phyloP scores from a whole-genome alignment of 768 basidiomycete genomes.

The Rhodotorula sphaerocarpa region DNA sequence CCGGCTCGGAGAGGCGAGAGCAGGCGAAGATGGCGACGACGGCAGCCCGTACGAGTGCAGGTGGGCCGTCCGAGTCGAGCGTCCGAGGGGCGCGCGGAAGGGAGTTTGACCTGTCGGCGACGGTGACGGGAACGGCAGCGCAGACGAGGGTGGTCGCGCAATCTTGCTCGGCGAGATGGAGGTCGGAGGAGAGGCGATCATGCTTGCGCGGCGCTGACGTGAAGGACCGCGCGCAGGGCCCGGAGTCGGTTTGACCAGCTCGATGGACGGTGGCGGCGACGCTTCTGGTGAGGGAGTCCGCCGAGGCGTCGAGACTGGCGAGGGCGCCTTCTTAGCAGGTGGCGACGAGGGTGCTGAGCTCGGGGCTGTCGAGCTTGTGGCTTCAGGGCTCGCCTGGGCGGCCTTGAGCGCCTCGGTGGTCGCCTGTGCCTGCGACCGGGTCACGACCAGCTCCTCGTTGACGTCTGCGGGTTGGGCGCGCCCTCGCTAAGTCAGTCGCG shows the following conservation, averaged over 20 bases:
- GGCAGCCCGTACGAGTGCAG: background rate
- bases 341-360: too few species aligned
- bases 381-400: too few species aligned
- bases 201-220: background rate
- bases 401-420: too few species aligned
- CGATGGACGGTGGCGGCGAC: conserved; percentile 10
- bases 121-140: background rate
- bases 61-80: conserved; percentile 23
- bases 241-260: conserved; percentile 11
- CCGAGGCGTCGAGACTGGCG: background rate
- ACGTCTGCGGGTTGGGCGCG: conserved; percentile 4
- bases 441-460: conserved; percentile 22
- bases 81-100: conserved; percentile 3
- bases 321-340: too few species aligned
- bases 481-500: too few species aligned
- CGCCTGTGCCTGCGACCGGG: background rate
- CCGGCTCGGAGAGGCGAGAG: background rate
- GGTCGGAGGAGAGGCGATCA: background rate
- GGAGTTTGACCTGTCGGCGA: background rate
- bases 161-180: background rate
- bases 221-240: too few species aligned
- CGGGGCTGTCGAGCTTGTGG: too few species aligned
- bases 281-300: background rate
- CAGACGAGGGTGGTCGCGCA: background rate
- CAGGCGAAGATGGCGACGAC: conserved; percentile 6